These are phyloP conservation scores for Colletotrichum endophyticum DNA, from an alignment of 2,329 filamentous ascomycete species.

Conservation along the genomic window DNA sequence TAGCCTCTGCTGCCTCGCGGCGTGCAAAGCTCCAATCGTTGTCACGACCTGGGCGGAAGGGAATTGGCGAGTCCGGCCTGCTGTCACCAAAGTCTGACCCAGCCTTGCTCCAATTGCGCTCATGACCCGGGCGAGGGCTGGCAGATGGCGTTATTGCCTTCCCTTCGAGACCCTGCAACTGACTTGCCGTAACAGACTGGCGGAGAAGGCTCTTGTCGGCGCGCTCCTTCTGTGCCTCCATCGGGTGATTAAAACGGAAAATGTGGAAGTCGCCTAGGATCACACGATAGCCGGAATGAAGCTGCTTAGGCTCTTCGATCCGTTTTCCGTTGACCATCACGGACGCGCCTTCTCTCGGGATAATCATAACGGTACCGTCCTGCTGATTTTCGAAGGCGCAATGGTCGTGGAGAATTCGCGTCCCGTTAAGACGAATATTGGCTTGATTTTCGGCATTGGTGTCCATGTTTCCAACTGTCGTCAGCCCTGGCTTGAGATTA, in stretches of 20 bases:
- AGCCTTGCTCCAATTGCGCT: slow-evolving; percentile 79
- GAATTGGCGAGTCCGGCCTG: slow-evolving; percentile 79
- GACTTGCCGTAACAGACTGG: slow-evolving; percentile 74
- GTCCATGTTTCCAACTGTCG: slow-evolving; percentile 93
- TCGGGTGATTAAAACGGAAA: slow-evolving; percentile 96
- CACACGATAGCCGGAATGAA: slow-evolving; percentile 91
- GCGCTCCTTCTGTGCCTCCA: slow-evolving; percentile 91
- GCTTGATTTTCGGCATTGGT: slow-evolving; percentile 75
- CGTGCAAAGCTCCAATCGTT: slow-evolving; percentile 95
- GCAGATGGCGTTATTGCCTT: slow-evolving; percentile 66
- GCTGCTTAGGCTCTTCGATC: slow-evolving; percentile 81
- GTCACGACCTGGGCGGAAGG: slow-evolving; percentile 73
- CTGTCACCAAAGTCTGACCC: slow-evolving; percentile 81
- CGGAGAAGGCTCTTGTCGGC: slow-evolving; percentile 87
- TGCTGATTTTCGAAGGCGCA: slow-evolving; percentile 88
- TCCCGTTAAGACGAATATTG: slow-evolving; percentile 93
- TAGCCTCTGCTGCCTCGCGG: slow-evolving; percentile 88
- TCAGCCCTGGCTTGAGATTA: slow-evolving; percentile 94
- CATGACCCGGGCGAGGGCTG: slow-evolving; percentile 68
- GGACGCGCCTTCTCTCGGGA: slow-evolving; percentile 88
- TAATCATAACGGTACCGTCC: slow-evolving; percentile 90
- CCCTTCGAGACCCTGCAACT: slow-evolving; percentile 63
- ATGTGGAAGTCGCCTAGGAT: slow-evolving; percentile 99
- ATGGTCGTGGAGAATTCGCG: slow-evolving; percentile 89
- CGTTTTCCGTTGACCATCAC: slow-evolving; percentile 98